These are phyloP conservation scores for Trichoderma simmonsii DNA, from an alignment of 2,329 filamentous ascomycete genomes.

Conservation along the genomic window DNA sequence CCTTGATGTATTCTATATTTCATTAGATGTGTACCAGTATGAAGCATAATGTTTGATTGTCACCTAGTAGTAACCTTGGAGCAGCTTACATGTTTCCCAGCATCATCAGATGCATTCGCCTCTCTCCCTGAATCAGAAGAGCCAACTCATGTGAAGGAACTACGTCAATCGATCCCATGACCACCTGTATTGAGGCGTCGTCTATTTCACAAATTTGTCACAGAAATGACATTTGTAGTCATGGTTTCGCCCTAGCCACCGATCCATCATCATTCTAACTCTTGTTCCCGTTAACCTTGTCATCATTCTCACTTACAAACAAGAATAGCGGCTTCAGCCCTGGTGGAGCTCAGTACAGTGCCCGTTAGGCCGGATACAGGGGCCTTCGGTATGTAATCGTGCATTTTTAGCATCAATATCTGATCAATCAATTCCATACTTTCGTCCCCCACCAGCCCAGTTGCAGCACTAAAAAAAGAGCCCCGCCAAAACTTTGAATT, in stretches of 20 bases:
- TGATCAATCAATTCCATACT: neutral
- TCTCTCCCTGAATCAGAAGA: neutral
- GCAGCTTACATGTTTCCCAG: neutral
- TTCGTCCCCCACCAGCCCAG: slow-evolving; percentile 30
- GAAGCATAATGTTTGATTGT: neutral
- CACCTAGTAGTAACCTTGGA: neutral
- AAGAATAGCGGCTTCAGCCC: neutral
- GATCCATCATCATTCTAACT: neutral
- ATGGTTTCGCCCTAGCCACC: neutral
- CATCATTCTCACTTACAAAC: neutral
- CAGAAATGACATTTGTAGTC: neutral
- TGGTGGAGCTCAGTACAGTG: neutral
- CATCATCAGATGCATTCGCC: neutral
- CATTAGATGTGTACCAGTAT: neutral
- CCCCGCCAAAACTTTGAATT: slow-evolving; percentile 27
- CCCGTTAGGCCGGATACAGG: slow-evolving; percentile 8
- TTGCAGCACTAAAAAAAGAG: slow-evolving; percentile 24
- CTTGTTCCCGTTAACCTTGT: neutral
- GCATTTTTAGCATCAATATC: neutral
- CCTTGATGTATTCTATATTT: slow-evolving; percentile 28
- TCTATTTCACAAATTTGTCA: neutral
- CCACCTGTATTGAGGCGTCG: neutral
- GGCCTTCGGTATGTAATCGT: neutral
- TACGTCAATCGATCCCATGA: neutral
- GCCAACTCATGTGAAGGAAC: neutral